These are phyloP conservation scores for Myxozyma nipponensis DNA, from an alignment of 805 yeast species.

Conservation along the genomic window DNA sequence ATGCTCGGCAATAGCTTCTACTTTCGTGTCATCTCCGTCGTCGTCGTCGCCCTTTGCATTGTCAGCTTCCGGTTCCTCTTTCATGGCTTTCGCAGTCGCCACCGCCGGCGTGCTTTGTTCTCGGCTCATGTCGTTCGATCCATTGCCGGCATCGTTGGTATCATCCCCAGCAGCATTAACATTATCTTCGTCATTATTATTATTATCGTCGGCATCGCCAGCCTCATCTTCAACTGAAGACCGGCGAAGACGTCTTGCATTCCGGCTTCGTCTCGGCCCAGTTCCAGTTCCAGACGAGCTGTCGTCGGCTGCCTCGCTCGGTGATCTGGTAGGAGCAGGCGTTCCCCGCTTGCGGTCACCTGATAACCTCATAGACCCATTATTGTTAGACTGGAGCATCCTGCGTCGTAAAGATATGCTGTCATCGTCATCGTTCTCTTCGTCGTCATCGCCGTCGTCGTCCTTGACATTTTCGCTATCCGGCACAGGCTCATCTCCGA, in stretches of 20 bases:
- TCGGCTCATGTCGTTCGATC: too few relatives aligned
- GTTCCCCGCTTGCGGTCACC: too few relatives aligned
- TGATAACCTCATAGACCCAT: too few relatives aligned
- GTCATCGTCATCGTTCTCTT: not conserved
- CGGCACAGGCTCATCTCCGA: not conserved
- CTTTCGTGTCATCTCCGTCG: not conserved
- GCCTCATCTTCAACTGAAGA: not conserved
- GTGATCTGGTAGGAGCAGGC: not conserved
- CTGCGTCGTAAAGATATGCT: too few relatives aligned
- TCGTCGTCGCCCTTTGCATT: not conserved
- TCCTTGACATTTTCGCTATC: slow-evolving; percentile 1
- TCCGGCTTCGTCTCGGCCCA: too few relatives aligned
- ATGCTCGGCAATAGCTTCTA: not conserved
- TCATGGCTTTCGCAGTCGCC: too few relatives aligned
- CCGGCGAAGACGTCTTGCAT: too few relatives aligned
- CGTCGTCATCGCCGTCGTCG: slow-evolving; percentile 1
- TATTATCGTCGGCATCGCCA: not conserved
- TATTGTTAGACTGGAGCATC: too few relatives aligned
- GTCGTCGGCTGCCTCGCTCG: not conserved
- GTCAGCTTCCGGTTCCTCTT: too few relatives aligned
- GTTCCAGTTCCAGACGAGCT: not conserved
- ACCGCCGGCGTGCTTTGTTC: too few relatives aligned
- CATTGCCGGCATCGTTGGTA: too few relatives aligned
- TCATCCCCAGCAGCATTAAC: not conserved
- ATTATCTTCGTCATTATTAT: not conserved